phyloP scores from a whole-genome alignment of 768 basidiomycete genomes.

The Mycena metata region DNA sequence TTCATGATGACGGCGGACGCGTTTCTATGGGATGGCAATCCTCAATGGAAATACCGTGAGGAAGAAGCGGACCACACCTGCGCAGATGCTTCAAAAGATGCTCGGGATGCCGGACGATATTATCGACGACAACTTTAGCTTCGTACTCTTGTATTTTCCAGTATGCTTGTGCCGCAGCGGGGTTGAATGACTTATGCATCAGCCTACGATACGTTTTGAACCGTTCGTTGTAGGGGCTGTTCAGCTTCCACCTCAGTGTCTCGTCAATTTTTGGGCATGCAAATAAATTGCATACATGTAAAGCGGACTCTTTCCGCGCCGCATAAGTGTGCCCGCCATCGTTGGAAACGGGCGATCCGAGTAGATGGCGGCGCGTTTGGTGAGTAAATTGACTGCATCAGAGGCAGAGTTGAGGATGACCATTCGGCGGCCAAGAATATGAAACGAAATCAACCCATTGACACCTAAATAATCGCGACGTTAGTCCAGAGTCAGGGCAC shows the following conservation, averaged over 20 bases:
- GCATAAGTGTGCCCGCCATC: slow-evolving; percentile 16
- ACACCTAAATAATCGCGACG: neutral
- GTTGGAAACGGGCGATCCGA: slow-evolving; percentile 51
- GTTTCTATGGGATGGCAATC: slow-evolving; percentile 1
- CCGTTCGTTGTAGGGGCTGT: slow-evolving; percentile 32
- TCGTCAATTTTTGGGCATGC: too few relatives aligned
- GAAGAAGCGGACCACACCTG: slow-evolving; percentile 1
- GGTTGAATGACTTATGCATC: slow-evolving; percentile 30
- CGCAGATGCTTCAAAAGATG: slow-evolving; percentile 20
- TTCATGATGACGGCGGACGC: slow-evolving; percentile 34
- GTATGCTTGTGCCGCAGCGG: slow-evolving; percentile 24
- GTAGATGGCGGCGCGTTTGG: slow-evolving; percentile 53
- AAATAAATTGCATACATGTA: slow-evolving; percentile 28
- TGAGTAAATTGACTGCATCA: slow-evolving; percentile 46
- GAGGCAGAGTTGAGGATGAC: slow-evolving; percentile 49
- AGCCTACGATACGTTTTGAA: slow-evolving; percentile 35
- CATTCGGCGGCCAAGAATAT: slow-evolving; percentile 54
- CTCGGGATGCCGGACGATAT: slow-evolving; percentile 21
- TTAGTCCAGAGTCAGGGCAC: neutral
- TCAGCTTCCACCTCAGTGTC: too few relatives aligned
- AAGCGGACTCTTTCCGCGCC: slow-evolving; percentile 33
- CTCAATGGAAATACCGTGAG: neutral
- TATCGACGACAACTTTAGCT: slow-evolving; percentile 24
- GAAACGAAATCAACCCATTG: slow-evolving; percentile 34
- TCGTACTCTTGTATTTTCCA: slow-evolving; percentile 27